These are phyloP conservation scores for Apiosordaria backusii DNA, from an alignment of 495 filamentous ascomycete species.

Conservation along the genomic window DNA sequence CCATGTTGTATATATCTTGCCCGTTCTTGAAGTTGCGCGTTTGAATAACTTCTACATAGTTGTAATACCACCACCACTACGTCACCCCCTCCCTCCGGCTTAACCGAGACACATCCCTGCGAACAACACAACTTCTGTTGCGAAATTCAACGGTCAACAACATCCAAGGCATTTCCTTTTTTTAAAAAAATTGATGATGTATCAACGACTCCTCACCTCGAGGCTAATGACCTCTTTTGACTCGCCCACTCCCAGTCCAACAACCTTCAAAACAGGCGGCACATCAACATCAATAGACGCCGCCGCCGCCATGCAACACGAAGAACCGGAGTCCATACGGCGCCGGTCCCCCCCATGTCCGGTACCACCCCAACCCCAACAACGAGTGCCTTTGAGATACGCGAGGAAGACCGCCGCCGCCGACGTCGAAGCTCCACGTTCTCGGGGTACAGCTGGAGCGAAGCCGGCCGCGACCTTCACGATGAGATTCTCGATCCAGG, in stretches of 20 bases:
- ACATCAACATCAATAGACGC: neutral
- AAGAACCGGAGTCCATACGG: conserved; percentile 19
- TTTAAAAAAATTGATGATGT: neutral
- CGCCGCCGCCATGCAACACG: conserved; percentile 31
- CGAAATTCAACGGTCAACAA: neutral
- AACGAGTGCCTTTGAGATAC: conserved; percentile 24
- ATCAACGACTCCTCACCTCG: neutral
- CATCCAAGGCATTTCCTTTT: neutral
- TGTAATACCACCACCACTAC: neutral
- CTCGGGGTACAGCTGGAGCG: conserved; percentile 65
- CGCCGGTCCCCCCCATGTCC: neutral
- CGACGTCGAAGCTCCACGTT: conserved; percentile 67
- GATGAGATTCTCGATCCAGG: conserved; percentile 71
- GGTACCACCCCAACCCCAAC: conserved; percentile 12
- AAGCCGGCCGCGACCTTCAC: conserved; percentile 62
- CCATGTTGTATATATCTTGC: neutral
- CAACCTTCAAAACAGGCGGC: neutral
- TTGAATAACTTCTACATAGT: no score
- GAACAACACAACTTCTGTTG: neutral
- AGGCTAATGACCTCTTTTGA: conserved; percentile 4
- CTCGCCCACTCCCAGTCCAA: conserved; percentile 6
- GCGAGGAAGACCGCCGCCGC: conserved; percentile 25
- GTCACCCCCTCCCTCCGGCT: conserved; percentile 1
- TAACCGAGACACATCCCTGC: neutral
- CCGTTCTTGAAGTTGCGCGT: no score